A percentile compares a stretch with the other conserved stretches of the same genome.
phyloP scores from a whole-genome alignment of 2,329 filamentous ascomycete genomes.

The Amylocarpus encephaloides region DNA sequence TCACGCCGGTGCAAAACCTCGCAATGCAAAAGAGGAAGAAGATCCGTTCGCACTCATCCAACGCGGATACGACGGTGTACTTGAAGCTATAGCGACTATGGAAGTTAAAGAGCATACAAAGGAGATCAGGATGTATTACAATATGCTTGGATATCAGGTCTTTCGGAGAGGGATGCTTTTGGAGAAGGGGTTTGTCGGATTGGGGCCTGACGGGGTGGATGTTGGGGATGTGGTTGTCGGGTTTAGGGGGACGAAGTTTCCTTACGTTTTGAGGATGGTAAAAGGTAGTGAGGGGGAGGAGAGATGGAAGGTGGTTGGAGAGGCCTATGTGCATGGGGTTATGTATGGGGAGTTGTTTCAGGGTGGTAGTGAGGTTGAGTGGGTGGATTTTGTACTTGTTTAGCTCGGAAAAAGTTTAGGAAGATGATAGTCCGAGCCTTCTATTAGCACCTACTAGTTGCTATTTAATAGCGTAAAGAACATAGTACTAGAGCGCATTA shows the following conservation, averaged over 20 bases:
- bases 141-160: conserved; percentile 6
- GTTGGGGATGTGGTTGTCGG: conserved; percentile 5
- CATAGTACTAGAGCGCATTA: too few relatives aligned
- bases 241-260: conserved; percentile 4
- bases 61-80: not conserved
- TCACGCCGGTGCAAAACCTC: not conserved
- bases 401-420: not conserved
- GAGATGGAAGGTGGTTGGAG: conserved; percentile 4
- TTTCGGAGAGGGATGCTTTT: conserved; percentile 1
- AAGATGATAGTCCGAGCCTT: too few relatives aligned
- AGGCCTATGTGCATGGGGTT: conserved; percentile 11
- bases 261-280: conserved; percentile 3
- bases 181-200: conserved; percentile 3
- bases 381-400: conserved; percentile 1
- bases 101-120: not conserved
- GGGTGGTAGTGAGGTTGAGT: not conserved
- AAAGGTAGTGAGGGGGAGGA: not conserved
- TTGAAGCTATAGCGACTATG: not conserved
- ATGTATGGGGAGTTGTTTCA: conserved; percentile 10
- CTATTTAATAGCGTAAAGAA: too few relatives aligned
- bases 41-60: not conserved
- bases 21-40: not conserved
- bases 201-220: not conserved
- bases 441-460: too few relatives aligned
- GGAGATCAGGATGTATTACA: not conserved